These are phyloP conservation scores for Knoxdaviesia proteae DNA, from an alignment of 2,329 filamentous ascomycete species.

Conservation along the genomic window DNA sequence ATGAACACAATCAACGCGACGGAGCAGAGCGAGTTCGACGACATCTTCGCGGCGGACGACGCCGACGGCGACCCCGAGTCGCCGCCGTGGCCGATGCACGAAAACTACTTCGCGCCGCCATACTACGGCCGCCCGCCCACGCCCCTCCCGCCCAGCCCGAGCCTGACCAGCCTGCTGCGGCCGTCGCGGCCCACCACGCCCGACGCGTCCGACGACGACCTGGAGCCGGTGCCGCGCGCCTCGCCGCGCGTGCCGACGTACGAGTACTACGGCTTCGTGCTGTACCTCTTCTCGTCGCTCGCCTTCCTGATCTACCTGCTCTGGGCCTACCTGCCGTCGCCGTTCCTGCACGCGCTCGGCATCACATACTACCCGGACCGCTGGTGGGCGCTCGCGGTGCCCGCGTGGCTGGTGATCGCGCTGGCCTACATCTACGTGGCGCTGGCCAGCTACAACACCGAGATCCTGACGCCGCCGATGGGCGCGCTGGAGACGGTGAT, in stretches of 20 bases:
- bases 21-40: not conserved
- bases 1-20: too few species aligned
- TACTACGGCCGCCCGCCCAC: conserved; percentile 97
- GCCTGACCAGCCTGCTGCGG: conserved; percentile 73
- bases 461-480: conserved; percentile 67
- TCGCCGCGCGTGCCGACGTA: conserved; percentile 94
- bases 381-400: conserved; percentile 92
- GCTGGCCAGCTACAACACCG: conserved; percentile 74
- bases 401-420: conserved; percentile 71
- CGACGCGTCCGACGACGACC: conserved; percentile 75
- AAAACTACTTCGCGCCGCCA: conserved; percentile 50
- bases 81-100: conserved; percentile 23
- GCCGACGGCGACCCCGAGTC: conserved; percentile 11
- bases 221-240: conserved; percentile 58
- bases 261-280: conserved; percentile 96
- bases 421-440: conserved; percentile 89
- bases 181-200: conserved; percentile 86
- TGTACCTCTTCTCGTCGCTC: conserved; percentile 75
- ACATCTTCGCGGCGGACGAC: conserved; percentile 1
- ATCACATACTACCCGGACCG: conserved; percentile 94
- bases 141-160: conserved; percentile 78
- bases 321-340: conserved; percentile 83
- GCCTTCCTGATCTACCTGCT: conserved; percentile 53
- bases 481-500: conserved; percentile 72
- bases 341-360: conserved; percentile 77